Percentiles rank a stretch among this genome's conserved stretches.
phyloP scores from a whole-genome alignment of 805 yeast genomes.

The Yarrowia osloensis region DNA sequence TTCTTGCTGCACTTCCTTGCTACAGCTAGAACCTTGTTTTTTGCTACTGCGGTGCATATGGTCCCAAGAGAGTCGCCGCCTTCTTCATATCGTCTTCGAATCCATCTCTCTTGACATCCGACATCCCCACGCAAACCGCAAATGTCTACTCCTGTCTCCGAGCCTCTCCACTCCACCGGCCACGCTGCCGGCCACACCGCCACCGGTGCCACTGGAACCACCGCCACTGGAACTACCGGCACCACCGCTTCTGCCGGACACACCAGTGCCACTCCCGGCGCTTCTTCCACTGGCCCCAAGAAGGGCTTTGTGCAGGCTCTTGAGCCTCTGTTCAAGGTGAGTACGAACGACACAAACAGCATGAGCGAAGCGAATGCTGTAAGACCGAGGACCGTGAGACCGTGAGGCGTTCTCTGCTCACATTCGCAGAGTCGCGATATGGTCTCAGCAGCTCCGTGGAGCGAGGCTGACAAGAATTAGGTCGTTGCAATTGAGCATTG shows the following conservation, averaged over 20 bases:
- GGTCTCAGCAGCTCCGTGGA: no score
- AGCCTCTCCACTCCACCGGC: not conserved
- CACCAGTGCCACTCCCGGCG: conserved; percentile 32
- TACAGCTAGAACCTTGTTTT: conserved; percentile 31
- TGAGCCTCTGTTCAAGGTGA: conserved; percentile 31
- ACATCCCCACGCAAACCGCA: not conserved
- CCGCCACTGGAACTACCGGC: not conserved
- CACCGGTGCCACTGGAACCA: not conserved
- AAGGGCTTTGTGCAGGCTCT: conserved; percentile 19
- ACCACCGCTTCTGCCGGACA: not conserved
- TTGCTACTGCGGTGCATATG: not conserved
- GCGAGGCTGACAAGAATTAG: no score
- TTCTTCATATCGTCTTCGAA: not conserved
- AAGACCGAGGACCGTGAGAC: no score
- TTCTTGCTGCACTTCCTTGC: conserved; percentile 32
- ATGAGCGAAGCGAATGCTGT: not conserved
- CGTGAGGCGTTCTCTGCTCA: no score
- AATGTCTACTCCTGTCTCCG: conserved; percentile 16
- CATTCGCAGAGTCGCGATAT: no score
- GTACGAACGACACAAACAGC: not conserved
- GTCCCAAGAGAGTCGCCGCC: conserved; percentile 18
- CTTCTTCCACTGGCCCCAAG: conserved; percentile 17
- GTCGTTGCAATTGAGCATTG: no score
- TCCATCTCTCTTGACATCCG: not conserved
- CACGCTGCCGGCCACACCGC: not conserved